Percentiles rank a stretch among this genome's conserved stretches.
phyloP scores from a whole-genome alignment of 208 protist species.

The Porcisia deanei region DNA sequence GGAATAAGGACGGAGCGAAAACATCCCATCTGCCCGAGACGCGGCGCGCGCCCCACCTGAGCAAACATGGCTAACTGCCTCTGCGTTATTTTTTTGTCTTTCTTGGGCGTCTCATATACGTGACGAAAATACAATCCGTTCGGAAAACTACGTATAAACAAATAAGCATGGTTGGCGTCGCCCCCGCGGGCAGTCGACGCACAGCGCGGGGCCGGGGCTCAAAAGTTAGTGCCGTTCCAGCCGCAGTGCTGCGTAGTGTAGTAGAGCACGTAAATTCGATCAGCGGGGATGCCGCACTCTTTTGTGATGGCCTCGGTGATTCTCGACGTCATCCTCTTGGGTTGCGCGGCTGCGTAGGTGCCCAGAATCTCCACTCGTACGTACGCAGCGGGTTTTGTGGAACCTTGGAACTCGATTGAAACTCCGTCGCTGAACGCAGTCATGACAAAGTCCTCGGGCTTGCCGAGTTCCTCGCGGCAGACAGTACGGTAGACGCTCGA shows the following conservation, averaged over 20 bases:
- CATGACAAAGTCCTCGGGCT: constrained; percentile 42
- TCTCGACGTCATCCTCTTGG: constrained; percentile 22
- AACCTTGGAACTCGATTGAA: constrained; percentile 25
- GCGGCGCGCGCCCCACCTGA: neutral
- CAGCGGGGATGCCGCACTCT: constrained; percentile 25
- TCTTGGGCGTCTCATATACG: no score
- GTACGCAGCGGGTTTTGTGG: constrained; percentile 23
- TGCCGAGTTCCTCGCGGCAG: constrained; percentile 28
- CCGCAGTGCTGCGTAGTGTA: constrained; percentile 34
- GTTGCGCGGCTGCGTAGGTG: constrained; percentile 2
- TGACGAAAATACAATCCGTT: neutral
- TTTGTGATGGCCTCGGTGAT: constrained; percentile 26
- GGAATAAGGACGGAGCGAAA: neutral
- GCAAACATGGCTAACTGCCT: neutral
- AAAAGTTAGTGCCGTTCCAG: constrained; percentile 40
- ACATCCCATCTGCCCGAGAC: neutral
- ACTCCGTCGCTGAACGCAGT: constrained; percentile 35
- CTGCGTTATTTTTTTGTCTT: neutral
- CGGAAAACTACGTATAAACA: neutral
- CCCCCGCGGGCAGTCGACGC: neutral
- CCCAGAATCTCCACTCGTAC: constrained; percentile 29
- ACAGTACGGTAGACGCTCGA: constrained; percentile 19
- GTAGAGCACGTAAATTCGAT: constrained; percentile 40
- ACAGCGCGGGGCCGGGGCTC: neutral
- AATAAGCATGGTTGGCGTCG: neutral